Evolutionary conservation across 139 green algal genomes (phyloP).

Genomic region (Micromonas commoda): DNA sequence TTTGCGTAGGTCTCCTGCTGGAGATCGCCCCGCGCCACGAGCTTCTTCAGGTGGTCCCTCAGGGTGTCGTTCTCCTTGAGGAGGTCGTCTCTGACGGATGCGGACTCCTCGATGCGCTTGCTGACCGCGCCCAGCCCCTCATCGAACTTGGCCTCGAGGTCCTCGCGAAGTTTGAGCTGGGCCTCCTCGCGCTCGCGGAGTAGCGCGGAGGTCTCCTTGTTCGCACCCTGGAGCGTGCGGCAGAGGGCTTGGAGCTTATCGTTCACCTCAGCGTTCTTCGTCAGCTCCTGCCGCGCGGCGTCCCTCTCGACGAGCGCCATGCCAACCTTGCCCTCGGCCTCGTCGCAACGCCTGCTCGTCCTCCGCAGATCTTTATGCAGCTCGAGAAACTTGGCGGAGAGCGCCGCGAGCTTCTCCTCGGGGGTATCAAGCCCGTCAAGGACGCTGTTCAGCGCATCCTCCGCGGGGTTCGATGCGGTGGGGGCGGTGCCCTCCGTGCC

Average conservation of each 20-base stretch:
- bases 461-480: too few species aligned
- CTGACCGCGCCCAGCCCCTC: neutral
- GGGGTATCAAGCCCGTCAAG: neutral
- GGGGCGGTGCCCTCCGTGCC: too few species aligned
- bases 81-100: too few species aligned
- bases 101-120: neutral
- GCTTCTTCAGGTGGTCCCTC: neutral
- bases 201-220: neutral
- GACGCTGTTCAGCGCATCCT: too few species aligned
- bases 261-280: neutral
- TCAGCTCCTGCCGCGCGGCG: neutral
- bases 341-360: neutral
- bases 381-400: neutral
- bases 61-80: too few species aligned
- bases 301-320: neutral
- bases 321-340: neutral
- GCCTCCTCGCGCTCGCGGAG: neutral
- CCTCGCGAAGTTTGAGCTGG: neutral
- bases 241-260: neutral
- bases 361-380: neutral
- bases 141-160: neutral
- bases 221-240: neutral
- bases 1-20: too few species aligned
- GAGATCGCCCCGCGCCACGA: too few species aligned
- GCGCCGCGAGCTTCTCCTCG: neutral